Evolutionary conservation across 2,329 filamentous ascomycete genomes (phyloP).

Genomic region (Sclerotiophoma versabilis): DNA sequence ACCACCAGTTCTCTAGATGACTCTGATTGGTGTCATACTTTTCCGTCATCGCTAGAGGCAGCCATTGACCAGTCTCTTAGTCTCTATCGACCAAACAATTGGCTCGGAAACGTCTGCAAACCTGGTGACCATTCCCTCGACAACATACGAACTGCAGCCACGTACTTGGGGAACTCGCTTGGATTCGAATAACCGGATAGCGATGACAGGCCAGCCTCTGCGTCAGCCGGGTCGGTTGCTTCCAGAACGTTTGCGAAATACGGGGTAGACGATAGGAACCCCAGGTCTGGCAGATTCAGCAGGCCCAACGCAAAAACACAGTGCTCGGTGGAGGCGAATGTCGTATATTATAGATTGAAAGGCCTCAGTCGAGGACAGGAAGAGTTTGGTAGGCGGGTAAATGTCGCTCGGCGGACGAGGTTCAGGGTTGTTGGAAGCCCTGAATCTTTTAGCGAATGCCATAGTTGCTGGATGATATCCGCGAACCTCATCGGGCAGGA

Average conservation of each 20-base stretch:
- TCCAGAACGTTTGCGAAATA: conserved; percentile 8
- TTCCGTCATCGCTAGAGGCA: background rate
- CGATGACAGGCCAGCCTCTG: conserved; percentile 2
- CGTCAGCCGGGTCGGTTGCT: background rate
- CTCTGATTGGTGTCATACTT: background rate
- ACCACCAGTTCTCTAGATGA: conserved; percentile 1
- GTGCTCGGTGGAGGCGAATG: background rate
- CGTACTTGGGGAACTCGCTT: background rate
- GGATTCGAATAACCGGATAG: background rate
- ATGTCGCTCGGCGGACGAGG: conserved; percentile 10
- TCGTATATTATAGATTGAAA: conserved; percentile 29
- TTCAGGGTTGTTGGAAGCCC: conserved; percentile 7
- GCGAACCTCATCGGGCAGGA: background rate
- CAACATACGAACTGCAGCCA: background rate
- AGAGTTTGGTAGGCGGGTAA: conserved; percentile 8
- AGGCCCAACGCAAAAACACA: background rate
- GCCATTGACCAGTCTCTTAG: background rate
- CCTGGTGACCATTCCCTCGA: background rate
- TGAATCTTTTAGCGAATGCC: conserved; percentile 1
- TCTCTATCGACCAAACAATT: background rate
- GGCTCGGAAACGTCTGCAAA: background rate
- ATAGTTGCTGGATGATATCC: background rate
- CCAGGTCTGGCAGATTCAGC: background rate
- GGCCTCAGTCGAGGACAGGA: conserved; percentile 24
- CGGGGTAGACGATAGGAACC: conserved; percentile 1